A percentile compares a stretch with the other conserved stretches of the same genome.
Evolutionary conservation across 768 basidiomycete genomes (phyloP).

Genomic region (Porphyrellus cyaneotinctus): DNA sequence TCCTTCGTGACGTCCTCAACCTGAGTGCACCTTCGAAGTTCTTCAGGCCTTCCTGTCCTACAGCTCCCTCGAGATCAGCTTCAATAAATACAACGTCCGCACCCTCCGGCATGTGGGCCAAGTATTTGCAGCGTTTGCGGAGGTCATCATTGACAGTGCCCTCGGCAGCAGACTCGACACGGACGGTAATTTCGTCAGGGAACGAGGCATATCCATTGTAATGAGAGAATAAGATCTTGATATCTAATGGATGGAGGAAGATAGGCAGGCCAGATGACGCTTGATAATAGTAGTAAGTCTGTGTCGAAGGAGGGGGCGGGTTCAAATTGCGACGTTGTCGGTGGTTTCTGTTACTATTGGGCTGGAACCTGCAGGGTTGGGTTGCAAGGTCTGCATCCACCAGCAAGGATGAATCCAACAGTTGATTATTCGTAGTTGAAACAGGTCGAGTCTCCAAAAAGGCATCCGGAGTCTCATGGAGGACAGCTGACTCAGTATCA

Average conservation of each 20-base stretch:
- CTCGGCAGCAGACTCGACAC: conserved; percentile 73
- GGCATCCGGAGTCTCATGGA: conserved; percentile 52
- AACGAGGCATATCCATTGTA: conserved; percentile 78
- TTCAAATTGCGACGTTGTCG: conserved; percentile 76
- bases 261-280: conserved; percentile 86
- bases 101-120: conserved; percentile 86
- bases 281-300: conserved; percentile 95
- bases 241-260: conserved; percentile 94
- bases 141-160: conserved; percentile 89
- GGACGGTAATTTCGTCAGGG: conserved; percentile 75
- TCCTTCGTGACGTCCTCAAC: conserved; percentile 65
- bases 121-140: conserved; percentile 92
- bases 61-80: conserved; percentile 73
- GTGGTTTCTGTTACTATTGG: conserved; percentile 38
- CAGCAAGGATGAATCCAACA: background rate
- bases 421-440: conserved; percentile 10
- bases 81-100: conserved; percentile 94
- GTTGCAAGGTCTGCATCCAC: conserved; percentile 4
- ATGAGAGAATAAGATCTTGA: conserved; percentile 84
- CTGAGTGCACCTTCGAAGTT: conserved; percentile 82
- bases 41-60: conserved; percentile 70
- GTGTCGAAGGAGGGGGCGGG: conserved; percentile 80
- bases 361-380: conserved; percentile 4
- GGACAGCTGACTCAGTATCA: conserved; percentile 8
- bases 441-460: conserved; percentile 46